Evolutionary conservation across 768 basidiomycete genomes (phyloP).

Genomic region (Kwoniella bestiolae): DNA sequence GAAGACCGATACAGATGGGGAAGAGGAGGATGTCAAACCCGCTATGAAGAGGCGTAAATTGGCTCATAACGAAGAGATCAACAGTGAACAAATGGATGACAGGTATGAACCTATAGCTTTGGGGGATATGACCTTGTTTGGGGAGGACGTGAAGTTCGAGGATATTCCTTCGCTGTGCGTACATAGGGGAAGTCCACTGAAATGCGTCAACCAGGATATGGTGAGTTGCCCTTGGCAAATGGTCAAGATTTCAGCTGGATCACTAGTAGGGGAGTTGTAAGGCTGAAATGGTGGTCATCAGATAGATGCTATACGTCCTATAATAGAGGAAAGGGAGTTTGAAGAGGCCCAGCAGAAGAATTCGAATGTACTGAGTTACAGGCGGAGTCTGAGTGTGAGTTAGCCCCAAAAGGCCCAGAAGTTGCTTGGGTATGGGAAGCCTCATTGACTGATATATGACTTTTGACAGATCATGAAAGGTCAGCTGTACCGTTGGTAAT

Average conservation of each 20-base stretch:
- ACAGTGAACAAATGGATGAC: neutral
- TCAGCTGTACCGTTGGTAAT: conserved; percentile 10
- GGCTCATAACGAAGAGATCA: neutral
- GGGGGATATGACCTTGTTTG: conserved; percentile 41
- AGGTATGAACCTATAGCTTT: neutral
- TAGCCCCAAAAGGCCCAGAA: neutral
- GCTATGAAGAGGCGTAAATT: conserved; percentile 7
- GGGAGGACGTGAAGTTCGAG: conserved; percentile 38
- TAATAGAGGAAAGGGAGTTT: conserved; percentile 50
- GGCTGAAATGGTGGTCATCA: conserved; percentile 5
- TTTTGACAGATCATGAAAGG: conserved; percentile 36
- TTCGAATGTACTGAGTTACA: conserved; percentile 54
- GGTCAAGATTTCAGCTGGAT: too few relatives aligned
- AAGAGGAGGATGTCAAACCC: conserved; percentile 11
- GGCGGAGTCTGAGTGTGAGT: conserved; percentile 55
- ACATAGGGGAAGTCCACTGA: conserved; percentile 46
- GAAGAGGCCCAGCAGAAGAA: conserved; percentile 54
- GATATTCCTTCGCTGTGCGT: conserved; percentile 50
- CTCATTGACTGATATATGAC: too few relatives aligned
- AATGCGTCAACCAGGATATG: conserved; percentile 56
- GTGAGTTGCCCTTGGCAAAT: conserved; percentile 34
- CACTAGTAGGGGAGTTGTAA: too few relatives aligned
- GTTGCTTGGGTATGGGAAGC: neutral
- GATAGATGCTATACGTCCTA: conserved; percentile 56
- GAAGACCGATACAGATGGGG: conserved; percentile 3